Evolutionary conservation across 495 filamentous ascomycete genomes (phyloP), one percentile per base, ranked within the genome.

Genomic region (Penicillium dipodomyicola): DNA sequence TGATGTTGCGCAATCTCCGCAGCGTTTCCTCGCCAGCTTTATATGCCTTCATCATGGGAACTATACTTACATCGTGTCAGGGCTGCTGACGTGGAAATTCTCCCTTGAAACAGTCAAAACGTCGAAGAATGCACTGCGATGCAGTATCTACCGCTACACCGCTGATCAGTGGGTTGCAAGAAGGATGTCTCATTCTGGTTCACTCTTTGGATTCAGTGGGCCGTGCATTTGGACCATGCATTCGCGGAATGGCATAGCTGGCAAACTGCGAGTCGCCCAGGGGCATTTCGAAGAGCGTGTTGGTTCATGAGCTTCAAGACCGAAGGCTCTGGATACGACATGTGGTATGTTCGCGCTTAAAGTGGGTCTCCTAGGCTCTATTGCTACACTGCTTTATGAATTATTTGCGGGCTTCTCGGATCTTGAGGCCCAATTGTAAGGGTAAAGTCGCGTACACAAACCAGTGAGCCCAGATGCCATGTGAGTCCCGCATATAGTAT

Each of bases 181-280:
- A 46, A 46, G 43, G 43, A 27, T 40, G 25, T 27, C 22, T 46
- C 23, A 45, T 25, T 45, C 43, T 27, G 25, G 22, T n/a, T 45
- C 43, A 45, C 20, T 45, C 37, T 40, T 40, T 40, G 12, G 7
- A 27, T 27, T 46, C 23, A n/a, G 22, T 23, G 27, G 15, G n/a
- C 37, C 15, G 37, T 45, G 20, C 10, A 45, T 22, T 45, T 0
- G 10, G 43, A 46, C 14, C 43, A 46, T 29, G 22, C 10, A 46
- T 29, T 46, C 9, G 23, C 22, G 23, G 15, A 40, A 40, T 40
- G 37, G 37, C 4, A 19, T 40, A 40, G n/a, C 37, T 40, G 37
- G 37, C 37, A 40, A 19, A 40, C 7, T 40, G n/a, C 37, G 7
- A 17, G 37, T 40, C 2, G 3, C 37, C 37, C 19, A 40, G 14